Percentiles rank a stretch among this genome's conserved stretches.
Conservation (phyloP, 1,284 basidiomycete genomes). For the Naganishia albida region DNA sequence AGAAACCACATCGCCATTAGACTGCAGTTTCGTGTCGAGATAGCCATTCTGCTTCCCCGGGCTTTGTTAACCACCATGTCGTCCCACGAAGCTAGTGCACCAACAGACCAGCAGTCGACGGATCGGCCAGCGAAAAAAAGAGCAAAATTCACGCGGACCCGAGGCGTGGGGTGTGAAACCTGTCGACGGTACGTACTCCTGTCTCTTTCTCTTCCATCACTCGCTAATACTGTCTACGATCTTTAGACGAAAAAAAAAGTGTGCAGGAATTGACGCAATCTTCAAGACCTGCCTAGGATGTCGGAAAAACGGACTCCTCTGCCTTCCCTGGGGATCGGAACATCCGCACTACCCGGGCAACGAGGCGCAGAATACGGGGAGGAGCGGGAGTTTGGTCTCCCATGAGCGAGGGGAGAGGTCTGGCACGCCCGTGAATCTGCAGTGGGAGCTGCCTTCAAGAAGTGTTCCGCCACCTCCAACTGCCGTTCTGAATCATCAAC, state of each 20-base stretch:
- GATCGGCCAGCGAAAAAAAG: conserved; percentile 8
- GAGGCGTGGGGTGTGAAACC: conserved; percentile 23
- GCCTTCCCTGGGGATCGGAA: conserved; percentile 20
- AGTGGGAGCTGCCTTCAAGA: too few relatives aligned
- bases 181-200: conserved; percentile 6
- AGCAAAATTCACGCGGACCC: conserved; percentile 17
- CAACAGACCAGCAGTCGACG: background rate
- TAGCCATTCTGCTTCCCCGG: too few relatives aligned
- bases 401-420: background rate
- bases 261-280: conserved; percentile 21
- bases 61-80: background rate
- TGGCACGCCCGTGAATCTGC: background rate
- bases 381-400: background rate
- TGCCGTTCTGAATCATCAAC: too few relatives aligned
- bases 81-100: background rate
- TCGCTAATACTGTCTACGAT: too few relatives aligned
- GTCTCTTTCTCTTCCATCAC: background rate
- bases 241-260: conserved; percentile 20
- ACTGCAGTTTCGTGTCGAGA: too few relatives aligned
- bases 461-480: too few relatives aligned
- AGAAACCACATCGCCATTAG: too few relatives aligned
- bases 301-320: conserved; percentile 20
- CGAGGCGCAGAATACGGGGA: background rate
- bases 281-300: conserved; percentile 27
- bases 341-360: conserved; percentile 5